Conservation (phyloP, 2,329 filamentous ascomycete species). For the Trichoderma oligosporum region DNA sequence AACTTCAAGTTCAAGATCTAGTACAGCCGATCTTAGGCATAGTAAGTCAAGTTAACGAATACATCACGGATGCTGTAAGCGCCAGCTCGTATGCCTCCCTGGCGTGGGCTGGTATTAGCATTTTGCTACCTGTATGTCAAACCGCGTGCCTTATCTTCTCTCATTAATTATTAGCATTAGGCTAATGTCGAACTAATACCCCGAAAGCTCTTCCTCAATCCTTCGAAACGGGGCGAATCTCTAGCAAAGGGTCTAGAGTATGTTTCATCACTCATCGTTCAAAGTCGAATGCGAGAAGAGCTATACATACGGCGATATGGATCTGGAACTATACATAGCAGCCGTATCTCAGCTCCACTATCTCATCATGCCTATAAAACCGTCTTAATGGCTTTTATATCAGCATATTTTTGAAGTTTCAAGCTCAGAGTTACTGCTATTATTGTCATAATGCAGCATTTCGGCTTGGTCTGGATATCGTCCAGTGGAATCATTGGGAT, state of each 20-base stretch:
- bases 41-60: background rate
- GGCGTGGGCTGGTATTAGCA: slow-evolving; percentile 5
- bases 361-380: background rate
- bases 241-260: background rate
- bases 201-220: slow-evolving; percentile 1
- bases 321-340: background rate
- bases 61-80: background rate
- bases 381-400: background rate
- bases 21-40: slow-evolving; percentile 6
- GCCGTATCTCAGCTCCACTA: too few relatives aligned
- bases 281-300: background rate
- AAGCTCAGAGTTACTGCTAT: background rate
- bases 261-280: background rate
- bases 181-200: background rate
- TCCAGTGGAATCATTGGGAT: background rate
- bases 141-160: background rate
- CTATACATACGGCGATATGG: background rate
- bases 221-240: background rate
- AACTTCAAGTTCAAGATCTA: background rate
- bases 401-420: background rate
- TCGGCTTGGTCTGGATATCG: background rate
- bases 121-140: slow-evolving; percentile 1
- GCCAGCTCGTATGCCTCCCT: background rate
- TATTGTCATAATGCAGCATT: background rate
- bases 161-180: background rate